phyloP scores from a whole-genome alignment of 2,329 filamentous ascomycete species.

The Alternaria atra region DNA sequence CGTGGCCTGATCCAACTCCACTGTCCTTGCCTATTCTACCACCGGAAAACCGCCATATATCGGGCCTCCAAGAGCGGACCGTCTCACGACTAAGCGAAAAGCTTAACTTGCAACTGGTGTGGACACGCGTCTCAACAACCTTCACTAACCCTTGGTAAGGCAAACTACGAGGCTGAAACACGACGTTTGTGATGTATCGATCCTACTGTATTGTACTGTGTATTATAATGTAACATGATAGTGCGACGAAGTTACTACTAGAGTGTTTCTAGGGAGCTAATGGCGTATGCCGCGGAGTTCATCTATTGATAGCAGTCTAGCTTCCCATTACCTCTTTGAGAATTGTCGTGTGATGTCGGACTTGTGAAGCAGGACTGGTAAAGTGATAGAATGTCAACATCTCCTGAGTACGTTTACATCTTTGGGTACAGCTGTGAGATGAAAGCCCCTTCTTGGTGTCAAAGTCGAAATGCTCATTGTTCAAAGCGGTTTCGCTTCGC shows the following conservation, averaged over 20 bases:
- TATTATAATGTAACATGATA: not conserved
- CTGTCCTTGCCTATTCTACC: not conserved
- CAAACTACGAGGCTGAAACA: slow-evolving; percentile 20
- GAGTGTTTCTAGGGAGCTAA: not conserved
- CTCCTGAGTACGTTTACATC: not conserved
- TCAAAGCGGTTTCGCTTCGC: not conserved
- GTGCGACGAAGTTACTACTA: not conserved
- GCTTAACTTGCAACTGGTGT: slow-evolving; percentile 8
- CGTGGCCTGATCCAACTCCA: not conserved
- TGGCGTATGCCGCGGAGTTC: not conserved
- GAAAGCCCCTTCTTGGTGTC: not conserved
- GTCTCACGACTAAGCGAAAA: slow-evolving; percentile 9
- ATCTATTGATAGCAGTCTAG: not conserved
- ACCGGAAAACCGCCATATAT: not conserved
- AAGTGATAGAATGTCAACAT: not conserved
- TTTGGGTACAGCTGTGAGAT: not conserved
- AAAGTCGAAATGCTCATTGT: not conserved
- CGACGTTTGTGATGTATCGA: not conserved
- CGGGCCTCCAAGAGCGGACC: slow-evolving; percentile 1
- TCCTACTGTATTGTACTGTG: not conserved
- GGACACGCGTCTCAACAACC: not conserved
- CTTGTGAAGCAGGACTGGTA: not conserved
- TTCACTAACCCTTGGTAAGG: slow-evolving; percentile 12
- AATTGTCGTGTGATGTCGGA: not conserved
- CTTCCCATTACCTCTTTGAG: not conserved